A percentile compares a stretch with the other conserved stretches of the same genome.
Conservation (phyloP, 176 grass and related monocot species). For the Oryza glumipatula region DNA sequence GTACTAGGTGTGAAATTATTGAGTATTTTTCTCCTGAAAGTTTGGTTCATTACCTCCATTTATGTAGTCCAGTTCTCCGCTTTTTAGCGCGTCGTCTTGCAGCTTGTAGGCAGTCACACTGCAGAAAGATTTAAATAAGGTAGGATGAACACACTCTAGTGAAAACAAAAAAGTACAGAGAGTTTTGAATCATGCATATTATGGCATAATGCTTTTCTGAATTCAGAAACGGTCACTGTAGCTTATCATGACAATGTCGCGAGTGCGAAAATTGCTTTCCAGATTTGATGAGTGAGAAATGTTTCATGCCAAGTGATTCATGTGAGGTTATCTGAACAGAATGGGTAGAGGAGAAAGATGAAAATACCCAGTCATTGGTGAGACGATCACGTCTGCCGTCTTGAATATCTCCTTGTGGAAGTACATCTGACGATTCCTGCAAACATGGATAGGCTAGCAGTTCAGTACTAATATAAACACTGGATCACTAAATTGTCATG, state of each 20-base stretch:
- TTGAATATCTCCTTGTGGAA: slow-evolving; percentile 97
- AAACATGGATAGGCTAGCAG: neutral
- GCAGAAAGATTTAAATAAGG: neutral
- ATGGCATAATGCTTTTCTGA: neutral
- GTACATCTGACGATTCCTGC: slow-evolving; percentile 88
- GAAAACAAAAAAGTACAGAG: neutral
- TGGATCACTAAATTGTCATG: neutral
- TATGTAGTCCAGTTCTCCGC: slow-evolving; percentile 95
- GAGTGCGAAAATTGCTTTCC: neutral
- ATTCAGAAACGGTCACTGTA: neutral
- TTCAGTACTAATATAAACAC: neutral
- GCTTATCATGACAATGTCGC: neutral
- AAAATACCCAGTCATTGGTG: slow-evolving; percentile 87
- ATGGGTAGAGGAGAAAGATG: neutral
- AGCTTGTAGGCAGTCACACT: slow-evolving; percentile 92
- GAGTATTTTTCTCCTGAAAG: neutral
- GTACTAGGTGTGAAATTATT: neutral
- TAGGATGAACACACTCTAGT: neutral
- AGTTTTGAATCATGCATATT: neutral
- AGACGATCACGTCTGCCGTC: slow-evolving; percentile 89
- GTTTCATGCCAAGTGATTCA: neutral
- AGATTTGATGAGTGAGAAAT: neutral
- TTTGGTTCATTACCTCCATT: slow-evolving; percentile 75
- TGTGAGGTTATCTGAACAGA: neutral
- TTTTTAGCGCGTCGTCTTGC: slow-evolving; percentile 68